These are phyloP conservation scores for Cucurbita maxima DNA, from an alignment of 306 rosid species.

Conservation along the genomic window DNA sequence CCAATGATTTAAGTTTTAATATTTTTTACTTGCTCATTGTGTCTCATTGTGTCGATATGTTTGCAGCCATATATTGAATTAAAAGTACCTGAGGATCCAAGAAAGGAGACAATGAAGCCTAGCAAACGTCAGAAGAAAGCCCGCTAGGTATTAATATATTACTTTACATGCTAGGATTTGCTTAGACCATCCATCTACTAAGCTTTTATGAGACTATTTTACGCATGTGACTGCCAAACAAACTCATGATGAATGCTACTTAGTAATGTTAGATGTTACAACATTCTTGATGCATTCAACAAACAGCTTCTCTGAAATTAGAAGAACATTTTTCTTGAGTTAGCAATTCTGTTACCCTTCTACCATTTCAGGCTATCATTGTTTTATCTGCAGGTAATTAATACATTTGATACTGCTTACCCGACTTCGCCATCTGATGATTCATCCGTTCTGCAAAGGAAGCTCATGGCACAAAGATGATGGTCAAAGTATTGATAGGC, in stretches of 20 bases:
- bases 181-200: no score
- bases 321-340: background rate
- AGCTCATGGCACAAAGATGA: background rate
- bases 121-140: conserved; percentile 51
- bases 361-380: background rate
- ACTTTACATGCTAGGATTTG: no score
- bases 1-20: background rate
- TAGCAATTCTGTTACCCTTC: background rate
- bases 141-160: conserved; percentile 22
- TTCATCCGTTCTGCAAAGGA: background rate
- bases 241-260: background rate
- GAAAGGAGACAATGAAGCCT: conserved; percentile 53
- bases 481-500: background rate
- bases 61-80: conserved; percentile 81
- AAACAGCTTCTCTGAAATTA: background rate
- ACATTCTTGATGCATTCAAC: background rate
- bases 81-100: conserved; percentile 45
- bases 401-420: background rate
- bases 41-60: conserved; percentile 9
- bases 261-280: background rate
- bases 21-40: conserved; percentile 6
- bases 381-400: background rate
- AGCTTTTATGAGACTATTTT: no score
- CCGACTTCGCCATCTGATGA: background rate
- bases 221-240: background rate